Percentiles rank a stretch among this genome's conserved stretches.
Evolutionary conservation across 257 asterid species (phyloP).

Genomic region (Solanum sejunctum): DNA sequence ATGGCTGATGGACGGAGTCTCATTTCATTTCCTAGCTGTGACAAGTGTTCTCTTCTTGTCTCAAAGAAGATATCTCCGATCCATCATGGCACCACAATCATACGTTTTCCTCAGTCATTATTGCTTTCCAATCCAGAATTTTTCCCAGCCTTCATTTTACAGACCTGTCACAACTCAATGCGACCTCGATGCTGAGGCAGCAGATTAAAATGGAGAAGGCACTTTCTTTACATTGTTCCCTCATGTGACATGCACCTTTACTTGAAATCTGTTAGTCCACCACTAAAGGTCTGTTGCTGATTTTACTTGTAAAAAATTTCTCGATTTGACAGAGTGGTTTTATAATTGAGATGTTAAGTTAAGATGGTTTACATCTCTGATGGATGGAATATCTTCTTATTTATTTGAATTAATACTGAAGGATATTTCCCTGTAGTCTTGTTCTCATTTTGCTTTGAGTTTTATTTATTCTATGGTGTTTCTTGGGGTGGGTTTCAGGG

Average conservation of each 20-base stretch:
- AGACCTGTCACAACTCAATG: constrained; percentile 29
- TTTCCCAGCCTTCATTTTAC: constrained; percentile 46
- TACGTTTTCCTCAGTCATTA: constrained; percentile 40
- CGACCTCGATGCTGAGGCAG: constrained; percentile 55
- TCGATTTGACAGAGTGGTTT: constrained; percentile 26
- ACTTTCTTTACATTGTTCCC: constrained; percentile 34
- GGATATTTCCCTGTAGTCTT: constrained; percentile 5
- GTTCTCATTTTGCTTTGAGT: neutral
- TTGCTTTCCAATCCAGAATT: constrained; percentile 51
- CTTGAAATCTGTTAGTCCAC: constrained; percentile 52
- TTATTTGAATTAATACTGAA: neutral
- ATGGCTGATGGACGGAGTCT: constrained; percentile 55
- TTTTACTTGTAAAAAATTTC: constrained; percentile 27
- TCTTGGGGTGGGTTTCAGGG: neutral
- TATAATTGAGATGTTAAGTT: constrained; percentile 21
- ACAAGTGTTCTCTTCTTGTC: constrained; percentile 40
- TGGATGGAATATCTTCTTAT: neutral
- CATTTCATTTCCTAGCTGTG: constrained; percentile 56
- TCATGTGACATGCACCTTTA: constrained; percentile 50
- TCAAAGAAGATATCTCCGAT: constrained; percentile 45
- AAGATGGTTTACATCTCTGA: constrained; percentile 16
- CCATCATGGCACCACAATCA: constrained; percentile 59
- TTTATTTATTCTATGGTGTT: neutral
- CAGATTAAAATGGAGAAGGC: constrained; percentile 46
- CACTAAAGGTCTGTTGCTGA: constrained; percentile 61